phyloP scores from a whole-genome alignment of 768 basidiomycete genomes.

The Boletus sp. region DNA sequence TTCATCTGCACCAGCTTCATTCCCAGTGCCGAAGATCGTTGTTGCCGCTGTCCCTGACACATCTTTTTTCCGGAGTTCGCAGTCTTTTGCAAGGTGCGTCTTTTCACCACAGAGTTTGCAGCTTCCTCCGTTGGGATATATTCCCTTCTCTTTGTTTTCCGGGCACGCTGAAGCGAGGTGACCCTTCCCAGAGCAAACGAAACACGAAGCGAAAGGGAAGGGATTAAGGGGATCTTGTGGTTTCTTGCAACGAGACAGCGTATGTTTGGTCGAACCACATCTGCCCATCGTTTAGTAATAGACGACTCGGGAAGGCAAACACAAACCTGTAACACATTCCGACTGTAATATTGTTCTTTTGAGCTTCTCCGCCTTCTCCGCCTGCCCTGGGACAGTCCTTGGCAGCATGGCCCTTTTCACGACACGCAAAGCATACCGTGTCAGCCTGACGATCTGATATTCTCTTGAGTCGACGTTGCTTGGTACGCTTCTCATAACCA shows the following conservation, averaged over 20 bases:
- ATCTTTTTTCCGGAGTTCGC: constrained; percentile 63
- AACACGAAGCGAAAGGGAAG: constrained; percentile 88
- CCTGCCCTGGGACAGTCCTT: constrained; percentile 66
- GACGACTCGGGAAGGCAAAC: background rate
- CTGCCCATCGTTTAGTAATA: constrained; percentile 38
- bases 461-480: constrained; percentile 65
- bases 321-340: constrained; percentile 74
- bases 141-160: constrained; percentile 71
- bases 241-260: constrained; percentile 74
- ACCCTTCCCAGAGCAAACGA: constrained; percentile 81
- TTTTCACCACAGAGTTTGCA: constrained; percentile 90
- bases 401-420: constrained; percentile 80
- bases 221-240: constrained; percentile 60
- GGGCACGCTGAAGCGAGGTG: constrained; percentile 86
- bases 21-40: constrained; percentile 33
- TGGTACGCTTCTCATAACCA: constrained; percentile 38
- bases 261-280: constrained; percentile 80
- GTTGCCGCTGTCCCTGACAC: constrained; percentile 22
- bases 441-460: constrained; percentile 51
- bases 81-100: constrained; percentile 83
- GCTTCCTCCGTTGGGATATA: constrained; percentile 88
- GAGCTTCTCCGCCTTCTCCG: constrained; percentile 21
- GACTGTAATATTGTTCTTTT: constrained; percentile 33
- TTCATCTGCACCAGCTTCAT: constrained; percentile 80
- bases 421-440: constrained; percentile 85